Evolutionary conservation across 805 yeast genomes (phyloP), one percentile per base, ranked within the genome.

Genomic region (Wickerhamomyces canadensis): DNA sequence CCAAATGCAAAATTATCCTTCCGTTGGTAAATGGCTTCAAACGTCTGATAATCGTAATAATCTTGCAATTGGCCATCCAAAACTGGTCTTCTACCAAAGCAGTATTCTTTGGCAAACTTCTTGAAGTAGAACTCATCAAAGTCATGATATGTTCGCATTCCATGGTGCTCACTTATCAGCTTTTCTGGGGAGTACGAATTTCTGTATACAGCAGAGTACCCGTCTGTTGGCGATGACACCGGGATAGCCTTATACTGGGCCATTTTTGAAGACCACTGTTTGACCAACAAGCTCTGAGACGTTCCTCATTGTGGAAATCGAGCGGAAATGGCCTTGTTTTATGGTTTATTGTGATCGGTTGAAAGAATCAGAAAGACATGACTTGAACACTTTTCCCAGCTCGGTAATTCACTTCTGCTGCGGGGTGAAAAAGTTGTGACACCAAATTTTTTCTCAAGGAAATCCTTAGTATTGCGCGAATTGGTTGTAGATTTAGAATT

Each of bases 1-100:
- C 86, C 86, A 10, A 76, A 51, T 3, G 80, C 85, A 22, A 79
- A 58, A 33, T 64, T 48, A 27, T 57, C 55, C 27, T 71, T 66
- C 25, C 74, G 54, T 17, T 54, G 42, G 17, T 63, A 59, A n/a
- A 72, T 65, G 35, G 63, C 57, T 6, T 35, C 46, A 47, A 62
- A 78, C 3, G 69, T 58, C 22, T 62, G 52, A 42, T 56, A 64
- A 7, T 61, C 53, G 57, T 64, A 78, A 23, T 16, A 19, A 26
- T 51, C 29, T n/a, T 60, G 56, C 5, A 47, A 60, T 1, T 67
- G 44, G 34, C 54, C 46, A 24, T 53, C 48, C 52, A 66, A 62
- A 27, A 60, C 35, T 6, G 49, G 53, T 17, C 37, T 36, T 5
- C 17, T 12, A 3, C 45, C 45, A 19, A 39, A 36, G 19, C 45